Percentiles rank a stretch among this genome's conserved stretches.
phyloP scores from a whole-genome alignment of 2,329 filamentous ascomycete species.

The Neonectria punicea region DNA sequence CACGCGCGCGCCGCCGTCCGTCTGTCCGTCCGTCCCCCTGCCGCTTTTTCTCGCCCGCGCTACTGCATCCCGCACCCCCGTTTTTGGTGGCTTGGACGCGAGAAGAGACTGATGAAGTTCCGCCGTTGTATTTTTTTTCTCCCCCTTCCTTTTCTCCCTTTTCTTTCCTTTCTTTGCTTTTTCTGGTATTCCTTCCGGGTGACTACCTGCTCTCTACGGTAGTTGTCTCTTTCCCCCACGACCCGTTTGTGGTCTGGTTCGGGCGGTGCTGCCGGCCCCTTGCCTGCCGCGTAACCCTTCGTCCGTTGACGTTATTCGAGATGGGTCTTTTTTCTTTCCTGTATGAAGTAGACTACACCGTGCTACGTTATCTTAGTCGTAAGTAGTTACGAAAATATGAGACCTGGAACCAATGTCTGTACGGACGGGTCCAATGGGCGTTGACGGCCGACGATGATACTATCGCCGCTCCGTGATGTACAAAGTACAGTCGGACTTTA shows the following conservation, averaged over 20 bases:
- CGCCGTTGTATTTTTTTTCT: not conserved
- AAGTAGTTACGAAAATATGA: not conserved
- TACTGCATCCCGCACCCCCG: constrained; percentile 12
- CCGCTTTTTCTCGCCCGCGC: constrained; percentile 5
- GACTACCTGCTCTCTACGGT: constrained; percentile 1
- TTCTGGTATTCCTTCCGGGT: not conserved
- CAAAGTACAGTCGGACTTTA: constrained; percentile 1
- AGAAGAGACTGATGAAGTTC: not conserved
- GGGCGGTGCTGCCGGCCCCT: not conserved
- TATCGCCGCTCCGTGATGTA: constrained; percentile 2
- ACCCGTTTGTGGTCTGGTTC: not conserved
- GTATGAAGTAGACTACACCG: too few relatives aligned
- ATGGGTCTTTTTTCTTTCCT: not conserved
- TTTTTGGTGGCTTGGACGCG: not conserved
- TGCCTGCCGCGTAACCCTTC: not conserved
- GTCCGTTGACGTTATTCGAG: not conserved
- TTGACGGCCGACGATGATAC: constrained; percentile 3
- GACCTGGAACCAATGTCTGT: not conserved
- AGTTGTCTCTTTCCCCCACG: constrained; percentile 39
- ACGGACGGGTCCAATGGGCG: not conserved
- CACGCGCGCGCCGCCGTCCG: not conserved
- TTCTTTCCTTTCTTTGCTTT: not conserved
- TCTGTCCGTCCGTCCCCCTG: not conserved
- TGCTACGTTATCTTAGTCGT: not conserved
- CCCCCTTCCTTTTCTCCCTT: not conserved